These are phyloP conservation scores for Solanum habrochaites DNA, from an alignment of 257 asterid species.

Conservation along the genomic window DNA sequence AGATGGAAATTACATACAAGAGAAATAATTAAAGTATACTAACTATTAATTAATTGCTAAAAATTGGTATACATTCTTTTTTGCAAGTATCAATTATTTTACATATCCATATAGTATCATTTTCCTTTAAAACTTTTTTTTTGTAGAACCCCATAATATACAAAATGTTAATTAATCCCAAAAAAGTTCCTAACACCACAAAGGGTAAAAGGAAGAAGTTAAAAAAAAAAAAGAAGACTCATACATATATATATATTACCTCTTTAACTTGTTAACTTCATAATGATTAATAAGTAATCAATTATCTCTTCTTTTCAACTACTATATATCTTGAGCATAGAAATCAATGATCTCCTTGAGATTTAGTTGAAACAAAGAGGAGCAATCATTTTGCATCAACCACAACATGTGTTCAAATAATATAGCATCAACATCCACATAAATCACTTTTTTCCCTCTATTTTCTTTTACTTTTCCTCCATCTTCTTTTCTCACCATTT, in stretches of 20 bases:
- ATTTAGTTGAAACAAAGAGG: slow-evolving; percentile 32
- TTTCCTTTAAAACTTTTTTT: neutral
- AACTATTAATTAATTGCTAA: neutral
- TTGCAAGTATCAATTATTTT: neutral
- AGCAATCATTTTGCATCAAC: slow-evolving; percentile 33
- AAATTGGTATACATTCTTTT: neutral
- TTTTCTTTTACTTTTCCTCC: neutral
- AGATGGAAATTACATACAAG: neutral
- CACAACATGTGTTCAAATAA: slow-evolving; percentile 38
- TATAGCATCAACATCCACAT: slow-evolving; percentile 31
- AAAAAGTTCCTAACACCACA: neutral
- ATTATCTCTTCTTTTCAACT: neutral
- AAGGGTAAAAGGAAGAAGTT: neutral
- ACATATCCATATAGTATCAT: neutral
- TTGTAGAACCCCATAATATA: neutral
- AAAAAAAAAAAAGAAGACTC: neutral
- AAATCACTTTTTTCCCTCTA: slow-evolving; percentile 15
- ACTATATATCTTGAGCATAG: slow-evolving; percentile 24
- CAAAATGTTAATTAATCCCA: neutral
- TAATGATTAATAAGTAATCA: neutral
- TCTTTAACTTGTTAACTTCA: neutral
- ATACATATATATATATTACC: neutral
- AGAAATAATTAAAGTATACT: neutral
- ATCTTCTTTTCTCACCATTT: slow-evolving; percentile 14
- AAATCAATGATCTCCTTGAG: slow-evolving; percentile 30